Evolutionary conservation across 2,329 filamentous ascomycete genomes (phyloP).

Genomic region (Microsporum audouinii): DNA sequence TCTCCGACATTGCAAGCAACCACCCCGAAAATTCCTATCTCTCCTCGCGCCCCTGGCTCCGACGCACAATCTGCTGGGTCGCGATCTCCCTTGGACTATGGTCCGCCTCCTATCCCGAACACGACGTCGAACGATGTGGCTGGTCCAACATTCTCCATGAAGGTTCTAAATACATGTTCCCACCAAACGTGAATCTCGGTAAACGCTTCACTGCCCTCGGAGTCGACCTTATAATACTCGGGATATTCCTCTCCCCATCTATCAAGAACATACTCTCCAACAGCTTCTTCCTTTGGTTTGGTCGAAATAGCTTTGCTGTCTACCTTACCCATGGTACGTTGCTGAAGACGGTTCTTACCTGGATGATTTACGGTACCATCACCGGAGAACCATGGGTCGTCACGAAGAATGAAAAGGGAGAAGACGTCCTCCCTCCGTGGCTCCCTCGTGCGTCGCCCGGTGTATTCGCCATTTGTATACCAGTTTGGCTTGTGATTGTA

Average conservation of each 20-base stretch:
- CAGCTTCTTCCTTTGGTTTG: slow-evolving; percentile 42
- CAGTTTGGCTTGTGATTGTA: slow-evolving; percentile 37
- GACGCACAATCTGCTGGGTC: slow-evolving; percentile 28
- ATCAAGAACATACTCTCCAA: slow-evolving; percentile 41
- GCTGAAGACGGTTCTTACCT: slow-evolving; percentile 40
- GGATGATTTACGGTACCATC: slow-evolving; percentile 42
- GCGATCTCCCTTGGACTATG: slow-evolving; percentile 35
- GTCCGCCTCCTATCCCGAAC: slow-evolving; percentile 41
- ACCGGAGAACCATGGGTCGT: slow-evolving; percentile 36
- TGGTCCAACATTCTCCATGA: slow-evolving; percentile 39
- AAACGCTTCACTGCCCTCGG: slow-evolving; percentile 40
- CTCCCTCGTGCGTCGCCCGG: slow-evolving; percentile 31
- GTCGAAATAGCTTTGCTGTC: slow-evolving; percentile 45
- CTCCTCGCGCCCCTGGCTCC: slow-evolving; percentile 29
- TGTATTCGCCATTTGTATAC: slow-evolving; percentile 35
- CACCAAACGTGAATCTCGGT: slow-evolving; percentile 33
- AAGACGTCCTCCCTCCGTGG: slow-evolving; percentile 30
- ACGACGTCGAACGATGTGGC: slow-evolving; percentile 38
- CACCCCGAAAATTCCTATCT: slow-evolving; percentile 37
- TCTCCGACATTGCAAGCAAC: slow-evolving; percentile 42
- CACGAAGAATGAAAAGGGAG: slow-evolving; percentile 31
- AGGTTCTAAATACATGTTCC: slow-evolving; percentile 36
- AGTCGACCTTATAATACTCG: slow-evolving; percentile 40
- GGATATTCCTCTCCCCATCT: slow-evolving; percentile 40
- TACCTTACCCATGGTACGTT: slow-evolving; percentile 46